These are phyloP conservation scores for Penicillium flavigenum DNA, from an alignment of 495 filamentous ascomycete species.

Conservation along the genomic window DNA sequence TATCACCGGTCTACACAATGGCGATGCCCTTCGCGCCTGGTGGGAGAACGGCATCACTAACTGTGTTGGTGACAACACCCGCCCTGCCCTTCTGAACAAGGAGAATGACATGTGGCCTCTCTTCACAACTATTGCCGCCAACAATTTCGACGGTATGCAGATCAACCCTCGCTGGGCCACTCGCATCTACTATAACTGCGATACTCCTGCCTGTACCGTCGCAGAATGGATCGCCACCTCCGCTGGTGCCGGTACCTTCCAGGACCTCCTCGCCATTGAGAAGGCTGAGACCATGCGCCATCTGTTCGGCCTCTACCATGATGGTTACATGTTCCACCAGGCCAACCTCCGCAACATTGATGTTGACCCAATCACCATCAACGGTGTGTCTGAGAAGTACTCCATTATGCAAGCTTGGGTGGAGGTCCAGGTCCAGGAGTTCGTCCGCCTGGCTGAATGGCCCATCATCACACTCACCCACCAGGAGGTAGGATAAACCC, in stretches of 20 bases:
- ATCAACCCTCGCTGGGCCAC: conserved; percentile 63
- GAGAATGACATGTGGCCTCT: conserved; percentile 55
- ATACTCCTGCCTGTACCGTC: conserved; percentile 53
- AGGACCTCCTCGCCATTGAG: conserved; percentile 49
- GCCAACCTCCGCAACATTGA: conserved; percentile 58
- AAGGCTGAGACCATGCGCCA: conserved; percentile 54
- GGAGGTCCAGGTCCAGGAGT: conserved; percentile 57
- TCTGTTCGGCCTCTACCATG: conserved; percentile 54
- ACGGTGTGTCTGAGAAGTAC: conserved; percentile 46
- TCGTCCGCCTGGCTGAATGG: conserved; percentile 58
- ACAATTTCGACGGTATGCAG: conserved; percentile 58
- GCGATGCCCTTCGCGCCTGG: conserved; percentile 60
- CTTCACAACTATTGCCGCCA: conserved; percentile 47
- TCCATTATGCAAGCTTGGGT: conserved; percentile 63
- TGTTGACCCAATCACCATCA: conserved; percentile 48
- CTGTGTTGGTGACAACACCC: conserved; percentile 64
- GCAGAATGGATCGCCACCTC: conserved; percentile 63
- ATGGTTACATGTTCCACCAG: conserved; percentile 53
- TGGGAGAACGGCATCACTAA: conserved; percentile 56
- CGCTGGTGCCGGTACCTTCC: conserved; percentile 48
- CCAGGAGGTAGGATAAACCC: conserved; percentile 41
- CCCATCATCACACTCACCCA: conserved; percentile 56
- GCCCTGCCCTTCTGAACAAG: conserved; percentile 49
- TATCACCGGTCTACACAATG: conserved; percentile 66
- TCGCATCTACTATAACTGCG: conserved; percentile 66